Evolutionary conservation across 805 yeast genomes (phyloP).

Genomic region (Metschnikowia kofuensis): DNA sequence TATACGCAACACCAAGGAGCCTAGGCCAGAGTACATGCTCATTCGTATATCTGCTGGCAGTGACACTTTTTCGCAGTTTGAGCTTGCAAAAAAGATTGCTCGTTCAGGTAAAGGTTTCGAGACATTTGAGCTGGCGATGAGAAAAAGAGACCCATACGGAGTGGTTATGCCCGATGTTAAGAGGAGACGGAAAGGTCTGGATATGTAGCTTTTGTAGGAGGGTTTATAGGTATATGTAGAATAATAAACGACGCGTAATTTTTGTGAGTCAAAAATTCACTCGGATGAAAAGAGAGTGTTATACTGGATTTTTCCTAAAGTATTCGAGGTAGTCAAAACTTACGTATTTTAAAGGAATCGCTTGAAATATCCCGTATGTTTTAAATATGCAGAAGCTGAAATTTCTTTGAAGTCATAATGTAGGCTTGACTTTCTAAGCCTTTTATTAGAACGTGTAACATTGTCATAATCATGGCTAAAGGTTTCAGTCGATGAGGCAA

Average conservation of each 20-base stretch:
- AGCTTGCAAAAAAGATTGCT: slow-evolving; percentile 21
- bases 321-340: too few relatives aligned
- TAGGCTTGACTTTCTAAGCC: too few relatives aligned
- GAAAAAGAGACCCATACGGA: not conserved
- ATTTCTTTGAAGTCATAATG: too few relatives aligned
- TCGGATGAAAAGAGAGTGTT: too few relatives aligned
- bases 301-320: too few relatives aligned
- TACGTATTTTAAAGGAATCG: too few relatives aligned
- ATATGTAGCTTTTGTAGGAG: not conserved
- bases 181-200: not conserved
- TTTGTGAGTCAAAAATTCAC: not conserved
- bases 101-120: slow-evolving; percentile 22
- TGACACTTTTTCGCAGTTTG: slow-evolving; percentile 29
- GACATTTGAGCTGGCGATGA: slow-evolving; percentile 1
- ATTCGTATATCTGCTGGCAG: slow-evolving; percentile 21
- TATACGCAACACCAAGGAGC: slow-evolving; percentile 1
- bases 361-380: too few relatives aligned
- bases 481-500: too few relatives aligned
- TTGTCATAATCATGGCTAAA: too few relatives aligned
- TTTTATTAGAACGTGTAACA: too few relatives aligned
- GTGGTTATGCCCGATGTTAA: not conserved
- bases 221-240: not conserved
- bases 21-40: slow-evolving; percentile 16
- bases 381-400: too few relatives aligned
- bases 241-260: not conserved